Conservation (phyloP, 495 filamentous ascomycete genomes). For the Tetracladium setigerum region DNA sequence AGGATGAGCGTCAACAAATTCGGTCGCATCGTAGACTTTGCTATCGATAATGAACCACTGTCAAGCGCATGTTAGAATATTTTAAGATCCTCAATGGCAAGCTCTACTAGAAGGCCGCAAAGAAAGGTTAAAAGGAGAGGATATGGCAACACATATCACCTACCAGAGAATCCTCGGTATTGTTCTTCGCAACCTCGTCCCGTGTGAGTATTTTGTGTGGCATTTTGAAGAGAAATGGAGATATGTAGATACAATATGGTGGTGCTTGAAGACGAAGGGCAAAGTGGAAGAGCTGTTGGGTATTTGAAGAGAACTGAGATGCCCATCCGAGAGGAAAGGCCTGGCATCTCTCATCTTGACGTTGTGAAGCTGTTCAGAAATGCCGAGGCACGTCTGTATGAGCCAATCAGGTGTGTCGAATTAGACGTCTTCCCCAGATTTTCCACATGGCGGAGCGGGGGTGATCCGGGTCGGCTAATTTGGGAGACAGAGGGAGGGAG, state of each 20-base stretch:
- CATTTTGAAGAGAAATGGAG: constrained; percentile 7
- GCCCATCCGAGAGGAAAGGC: no score
- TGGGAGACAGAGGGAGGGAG: no score
- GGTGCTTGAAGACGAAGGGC: no score
- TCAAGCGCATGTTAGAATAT: background rate
- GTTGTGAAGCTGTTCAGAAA: no score
- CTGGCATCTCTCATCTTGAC: no score
- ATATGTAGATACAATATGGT: no score
- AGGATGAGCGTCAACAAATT: constrained; percentile 87
- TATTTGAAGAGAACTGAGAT: no score
- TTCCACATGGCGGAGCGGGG: background rate
- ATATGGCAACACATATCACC: no score
- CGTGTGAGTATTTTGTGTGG: constrained; percentile 50
- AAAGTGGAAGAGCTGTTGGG: no score
- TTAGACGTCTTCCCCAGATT: constrained; percentile 1
- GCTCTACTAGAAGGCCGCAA: no score
- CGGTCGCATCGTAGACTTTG: constrained; percentile 86
- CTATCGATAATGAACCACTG: constrained; percentile 79
- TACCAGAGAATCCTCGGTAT: constrained; percentile 62
- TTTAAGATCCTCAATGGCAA: no score
- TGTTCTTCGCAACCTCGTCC: constrained; percentile 72
- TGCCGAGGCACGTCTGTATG: background rate
- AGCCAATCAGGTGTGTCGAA: background rate
- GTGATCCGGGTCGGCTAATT: constrained; percentile 5
- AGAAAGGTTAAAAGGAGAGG: background rate